Percentiles rank a stretch among this genome's conserved stretches.
phyloP scores from a whole-genome alignment of 1,284 basidiomycete species.

The Singerocomus rubriflavus region DNA sequence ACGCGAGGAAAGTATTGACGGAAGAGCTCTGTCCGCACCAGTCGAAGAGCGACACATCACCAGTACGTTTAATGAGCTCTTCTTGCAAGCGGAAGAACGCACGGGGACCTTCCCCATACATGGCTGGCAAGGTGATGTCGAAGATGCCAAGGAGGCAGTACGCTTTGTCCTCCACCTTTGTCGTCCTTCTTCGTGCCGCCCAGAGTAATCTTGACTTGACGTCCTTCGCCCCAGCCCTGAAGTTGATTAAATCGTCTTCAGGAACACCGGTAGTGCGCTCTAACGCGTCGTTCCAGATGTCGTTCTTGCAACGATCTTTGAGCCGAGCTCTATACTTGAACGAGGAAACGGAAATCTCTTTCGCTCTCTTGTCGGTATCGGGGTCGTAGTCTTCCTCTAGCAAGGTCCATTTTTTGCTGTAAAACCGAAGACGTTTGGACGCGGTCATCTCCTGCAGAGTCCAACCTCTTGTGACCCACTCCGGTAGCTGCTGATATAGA shows the following conservation, averaged over 20 bases:
- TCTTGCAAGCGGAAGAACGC: not conserved
- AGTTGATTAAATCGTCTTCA: no score
- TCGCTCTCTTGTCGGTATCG: not conserved
- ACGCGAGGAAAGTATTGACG: not conserved
- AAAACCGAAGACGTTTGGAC: not conserved
- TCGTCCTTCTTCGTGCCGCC: no score
- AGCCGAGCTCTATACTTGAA: not conserved
- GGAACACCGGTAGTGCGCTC: not conserved
- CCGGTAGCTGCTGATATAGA: constrained; percentile 8
- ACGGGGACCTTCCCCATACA: not conserved
- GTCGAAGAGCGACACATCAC: not conserved
- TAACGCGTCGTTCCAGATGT: no score
- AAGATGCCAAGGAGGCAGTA: not conserved
- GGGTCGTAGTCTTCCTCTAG: not conserved
- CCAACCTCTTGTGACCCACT: not conserved
- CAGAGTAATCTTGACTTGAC: not conserved
- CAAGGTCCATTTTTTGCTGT: no score
- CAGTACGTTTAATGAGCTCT: not conserved
- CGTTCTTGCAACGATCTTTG: no score
- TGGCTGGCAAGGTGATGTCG: not conserved
- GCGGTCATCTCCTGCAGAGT: not conserved
- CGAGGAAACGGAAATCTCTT: not conserved
- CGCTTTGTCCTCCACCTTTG: not conserved
- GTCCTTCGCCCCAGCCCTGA: no score
- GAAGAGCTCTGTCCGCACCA: no score